Percentiles rank a stretch among this genome's conserved stretches.
Conservation (phyloP, 352 stramenopile genomes). For the Globisporangium heterothallicum region DNA sequence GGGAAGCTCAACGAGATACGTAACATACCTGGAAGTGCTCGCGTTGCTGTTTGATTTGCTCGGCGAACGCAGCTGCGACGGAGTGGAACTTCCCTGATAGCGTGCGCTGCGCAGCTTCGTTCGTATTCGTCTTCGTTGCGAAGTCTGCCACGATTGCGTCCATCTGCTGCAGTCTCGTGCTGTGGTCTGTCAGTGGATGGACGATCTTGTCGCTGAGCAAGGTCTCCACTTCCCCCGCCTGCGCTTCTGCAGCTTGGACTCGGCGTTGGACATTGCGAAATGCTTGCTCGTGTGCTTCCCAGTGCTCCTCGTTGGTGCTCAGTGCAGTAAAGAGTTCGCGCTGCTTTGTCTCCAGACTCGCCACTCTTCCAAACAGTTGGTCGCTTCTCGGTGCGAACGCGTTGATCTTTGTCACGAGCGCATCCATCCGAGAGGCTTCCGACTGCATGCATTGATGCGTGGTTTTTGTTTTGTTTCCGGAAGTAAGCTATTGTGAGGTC, state of each 20-base stretch:
- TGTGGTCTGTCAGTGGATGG: not conserved
- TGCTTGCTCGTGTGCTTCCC: not conserved
- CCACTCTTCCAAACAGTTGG: conserved; percentile 23
- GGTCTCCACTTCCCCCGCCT: not conserved
- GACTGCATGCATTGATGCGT: conserved; percentile 25
- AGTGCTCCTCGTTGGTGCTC: not conserved
- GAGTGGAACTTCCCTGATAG: conserved; percentile 38
- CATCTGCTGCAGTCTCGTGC: conserved; percentile 14
- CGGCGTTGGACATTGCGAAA: not conserved
- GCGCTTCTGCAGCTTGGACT: not conserved
- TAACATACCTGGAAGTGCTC: conserved; percentile 22
- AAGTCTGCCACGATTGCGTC: conserved; percentile 13
- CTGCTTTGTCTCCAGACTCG: conserved; percentile 12
- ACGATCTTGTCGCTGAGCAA: not conserved
- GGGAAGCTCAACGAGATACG: too few species aligned
- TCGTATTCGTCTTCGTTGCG: conserved; percentile 15
- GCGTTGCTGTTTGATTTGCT: conserved; percentile 26
- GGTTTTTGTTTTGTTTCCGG: too few species aligned
- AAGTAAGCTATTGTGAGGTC: too few species aligned
- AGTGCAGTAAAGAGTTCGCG: not conserved
- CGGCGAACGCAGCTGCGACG: conserved; percentile 11
- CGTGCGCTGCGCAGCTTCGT: conserved; percentile 20
- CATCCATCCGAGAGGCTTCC: conserved; percentile 37
- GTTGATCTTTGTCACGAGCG: conserved; percentile 48
- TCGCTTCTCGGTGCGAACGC: conserved; percentile 37